Percentiles rank a stretch among this genome's conserved stretches.
Evolutionary conservation across 495 filamentous ascomycete genomes (phyloP).

Genomic region (Trichoderma reesei): DNA sequence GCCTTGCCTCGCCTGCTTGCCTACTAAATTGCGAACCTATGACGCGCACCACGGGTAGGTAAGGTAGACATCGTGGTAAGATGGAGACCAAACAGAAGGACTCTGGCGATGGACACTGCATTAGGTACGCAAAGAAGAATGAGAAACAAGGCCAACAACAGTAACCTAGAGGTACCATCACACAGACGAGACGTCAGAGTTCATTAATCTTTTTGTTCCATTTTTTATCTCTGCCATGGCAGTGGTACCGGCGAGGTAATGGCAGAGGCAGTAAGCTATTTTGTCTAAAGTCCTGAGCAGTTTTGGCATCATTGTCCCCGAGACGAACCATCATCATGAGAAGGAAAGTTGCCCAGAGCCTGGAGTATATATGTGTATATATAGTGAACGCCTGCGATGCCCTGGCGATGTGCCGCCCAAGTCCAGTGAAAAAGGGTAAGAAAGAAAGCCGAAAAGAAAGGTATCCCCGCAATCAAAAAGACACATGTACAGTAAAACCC

Average conservation of each 20-base stretch:
- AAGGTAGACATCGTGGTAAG: no score
- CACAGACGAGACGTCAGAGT: no score
- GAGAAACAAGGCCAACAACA: no score
- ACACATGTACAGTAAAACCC: constrained; percentile 7
- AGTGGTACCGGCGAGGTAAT: neutral
- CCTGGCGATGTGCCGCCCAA: constrained; percentile 3
- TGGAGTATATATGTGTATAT: neutral
- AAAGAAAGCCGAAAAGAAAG: no score
- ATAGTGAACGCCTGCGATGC: constrained; percentile 4
- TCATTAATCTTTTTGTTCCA: neutral
- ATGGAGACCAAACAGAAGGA: no score
- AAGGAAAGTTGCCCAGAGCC: constrained; percentile 1
- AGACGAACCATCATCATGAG: neutral
- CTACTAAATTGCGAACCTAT: no score
- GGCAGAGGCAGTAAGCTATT: neutral
- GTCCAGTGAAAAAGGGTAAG: neutral
- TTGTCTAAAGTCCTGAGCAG: neutral
- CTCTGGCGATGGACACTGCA: no score
- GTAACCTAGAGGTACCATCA: no score
- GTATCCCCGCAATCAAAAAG: neutral
- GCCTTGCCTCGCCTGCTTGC: no score
- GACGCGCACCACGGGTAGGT: no score
- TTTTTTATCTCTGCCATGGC: neutral
- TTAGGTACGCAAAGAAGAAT: no score
- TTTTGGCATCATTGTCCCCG: neutral